These are phyloP conservation scores for Iberis amara DNA, from an alignment of 441 rosid species.

Conservation along the genomic window DNA sequence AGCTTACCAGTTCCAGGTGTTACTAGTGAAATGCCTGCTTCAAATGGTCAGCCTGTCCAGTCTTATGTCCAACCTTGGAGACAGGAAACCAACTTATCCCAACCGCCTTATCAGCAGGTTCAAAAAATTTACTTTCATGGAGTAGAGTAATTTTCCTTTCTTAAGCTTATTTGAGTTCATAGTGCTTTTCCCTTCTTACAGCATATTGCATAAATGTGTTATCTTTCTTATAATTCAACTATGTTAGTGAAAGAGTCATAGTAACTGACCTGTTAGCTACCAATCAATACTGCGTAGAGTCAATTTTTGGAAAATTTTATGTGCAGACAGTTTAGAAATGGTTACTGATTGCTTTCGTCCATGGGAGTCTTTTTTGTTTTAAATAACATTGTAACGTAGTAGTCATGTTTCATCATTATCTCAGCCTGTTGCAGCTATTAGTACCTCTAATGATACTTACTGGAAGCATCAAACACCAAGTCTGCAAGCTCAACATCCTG, in stretches of 20 bases:
- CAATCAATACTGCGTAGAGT: conserved; percentile 4
- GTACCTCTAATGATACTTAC: conserved; percentile 62
- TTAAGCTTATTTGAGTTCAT: neutral
- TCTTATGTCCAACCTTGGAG: conserved; percentile 59
- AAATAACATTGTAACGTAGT: conserved; percentile 3
- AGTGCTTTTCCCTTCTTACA: conserved; percentile 2
- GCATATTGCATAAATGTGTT: neutral
- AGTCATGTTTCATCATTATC: conserved; percentile 23
- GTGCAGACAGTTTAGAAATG: conserved; percentile 16
- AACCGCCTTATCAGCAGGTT: conserved; percentile 69
- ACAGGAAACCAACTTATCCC: conserved; percentile 53
- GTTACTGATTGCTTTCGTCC: conserved; percentile 19
- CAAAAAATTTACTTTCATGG: conserved; percentile 16
- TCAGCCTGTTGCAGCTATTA: conserved; percentile 58
- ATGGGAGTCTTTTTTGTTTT: neutral
- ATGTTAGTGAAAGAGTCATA: neutral
- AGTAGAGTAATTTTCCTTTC: conserved; percentile 8
- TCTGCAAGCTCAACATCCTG: conserved; percentile 56
- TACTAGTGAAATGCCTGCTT: conserved; percentile 46
- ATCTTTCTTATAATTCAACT: conserved; percentile 5
- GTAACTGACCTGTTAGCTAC: neutral
- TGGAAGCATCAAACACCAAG: conserved; percentile 58
- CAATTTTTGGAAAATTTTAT: neutral
- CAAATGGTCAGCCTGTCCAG: conserved; percentile 51
- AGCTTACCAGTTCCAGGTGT: conserved; percentile 49